These are phyloP conservation scores for Rhizopogon roseolus DNA, from an alignment of 768 basidiomycete species.

Conservation along the genomic window DNA sequence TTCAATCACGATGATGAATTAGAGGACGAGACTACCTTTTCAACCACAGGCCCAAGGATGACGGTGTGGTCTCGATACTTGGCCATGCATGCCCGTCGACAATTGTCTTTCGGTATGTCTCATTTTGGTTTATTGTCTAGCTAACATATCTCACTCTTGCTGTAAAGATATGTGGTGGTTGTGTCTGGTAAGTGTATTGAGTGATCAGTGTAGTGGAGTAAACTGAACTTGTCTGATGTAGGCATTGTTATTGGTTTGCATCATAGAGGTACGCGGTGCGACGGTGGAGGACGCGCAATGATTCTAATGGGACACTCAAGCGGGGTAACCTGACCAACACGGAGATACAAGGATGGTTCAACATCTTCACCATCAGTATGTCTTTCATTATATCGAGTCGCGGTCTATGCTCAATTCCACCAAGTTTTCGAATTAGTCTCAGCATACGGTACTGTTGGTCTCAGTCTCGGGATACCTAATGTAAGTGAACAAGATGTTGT, in stretches of 20 bases:
- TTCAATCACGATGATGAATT: slow-evolving; percentile 50
- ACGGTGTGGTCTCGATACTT: slow-evolving; percentile 74
- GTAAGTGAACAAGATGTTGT: slow-evolving; percentile 36
- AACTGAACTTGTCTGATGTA: slow-evolving; percentile 20
- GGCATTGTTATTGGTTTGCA: slow-evolving; percentile 86
- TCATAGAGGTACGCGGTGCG: slow-evolving; percentile 68
- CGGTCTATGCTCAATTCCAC: background rate
- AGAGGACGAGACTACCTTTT: slow-evolving; percentile 39
- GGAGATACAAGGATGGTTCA: slow-evolving; percentile 65
- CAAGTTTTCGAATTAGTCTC: slow-evolving; percentile 85
- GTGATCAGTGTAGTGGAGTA: background rate
- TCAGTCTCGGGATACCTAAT: slow-evolving; percentile 82
- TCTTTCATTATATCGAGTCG: slow-evolving; percentile 5
- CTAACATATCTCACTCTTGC: background rate
- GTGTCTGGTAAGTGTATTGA: slow-evolving; percentile 22
- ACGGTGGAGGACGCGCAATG: background rate
- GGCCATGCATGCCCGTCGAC: slow-evolving; percentile 76
- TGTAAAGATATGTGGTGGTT: slow-evolving; percentile 96
- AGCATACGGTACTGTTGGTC: slow-evolving; percentile 84
- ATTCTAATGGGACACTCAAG: slow-evolving; percentile 29
- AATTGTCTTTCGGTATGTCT: slow-evolving; percentile 82
- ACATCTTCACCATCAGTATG: slow-evolving; percentile 75
- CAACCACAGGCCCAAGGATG: slow-evolving; percentile 43
- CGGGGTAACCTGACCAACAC: slow-evolving; percentile 52
- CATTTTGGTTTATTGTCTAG: background rate